These are phyloP conservation scores for Bidens hawaiensis DNA, from an alignment of 140 eudicot genomes.

Conservation along the genomic window DNA sequence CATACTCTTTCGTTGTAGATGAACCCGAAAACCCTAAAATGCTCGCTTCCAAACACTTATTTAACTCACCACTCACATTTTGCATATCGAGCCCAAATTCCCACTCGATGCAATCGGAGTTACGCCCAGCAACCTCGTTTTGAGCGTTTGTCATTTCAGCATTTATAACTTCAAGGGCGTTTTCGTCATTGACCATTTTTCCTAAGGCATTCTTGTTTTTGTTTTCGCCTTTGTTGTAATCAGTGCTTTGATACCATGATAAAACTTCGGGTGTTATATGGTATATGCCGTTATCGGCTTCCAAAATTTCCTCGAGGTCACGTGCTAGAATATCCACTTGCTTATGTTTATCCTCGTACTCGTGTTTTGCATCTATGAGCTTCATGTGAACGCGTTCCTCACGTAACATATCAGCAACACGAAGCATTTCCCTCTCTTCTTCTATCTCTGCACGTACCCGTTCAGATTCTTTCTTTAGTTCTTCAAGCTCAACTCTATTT, in stretches of 20 bases:
- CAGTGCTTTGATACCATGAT: slow-evolving; percentile 34
- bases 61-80: slow-evolving; percentile 23
- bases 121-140: slow-evolving; percentile 32
- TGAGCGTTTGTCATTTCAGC: not conserved
- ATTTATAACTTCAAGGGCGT: slow-evolving; percentile 14
- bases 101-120: slow-evolving; percentile 66
- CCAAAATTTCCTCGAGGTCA: slow-evolving; percentile 60
- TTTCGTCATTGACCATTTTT: slow-evolving; percentile 12
- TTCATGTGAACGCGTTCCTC: slow-evolving; percentile 95
- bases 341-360: slow-evolving; percentile 76
- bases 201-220: not conserved
- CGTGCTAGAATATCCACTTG: slow-evolving; percentile 55
- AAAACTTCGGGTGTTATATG: slow-evolving; percentile 36
- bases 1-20: slow-evolving; percentile 33
- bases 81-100: slow-evolving; percentile 36
- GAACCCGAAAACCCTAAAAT: slow-evolving; percentile 30
- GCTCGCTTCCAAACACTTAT: slow-evolving; percentile 27
- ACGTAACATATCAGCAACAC: slow-evolving; percentile 74
- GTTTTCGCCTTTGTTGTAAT: not conserved
- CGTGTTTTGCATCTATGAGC: slow-evolving; percentile 73
- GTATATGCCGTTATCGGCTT: slow-evolving; percentile 28
- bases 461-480: slow-evolving; percentile 48
- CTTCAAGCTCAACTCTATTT: slow-evolving; percentile 64
- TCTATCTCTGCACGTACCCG: slow-evolving; percentile 71
- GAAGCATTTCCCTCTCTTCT: slow-evolving; percentile 90